Evolutionary conservation across 176 grass and related monocot species (phyloP), one percentile per base, ranked within the genome.

Genomic region (Oryza coarctata): DNA sequence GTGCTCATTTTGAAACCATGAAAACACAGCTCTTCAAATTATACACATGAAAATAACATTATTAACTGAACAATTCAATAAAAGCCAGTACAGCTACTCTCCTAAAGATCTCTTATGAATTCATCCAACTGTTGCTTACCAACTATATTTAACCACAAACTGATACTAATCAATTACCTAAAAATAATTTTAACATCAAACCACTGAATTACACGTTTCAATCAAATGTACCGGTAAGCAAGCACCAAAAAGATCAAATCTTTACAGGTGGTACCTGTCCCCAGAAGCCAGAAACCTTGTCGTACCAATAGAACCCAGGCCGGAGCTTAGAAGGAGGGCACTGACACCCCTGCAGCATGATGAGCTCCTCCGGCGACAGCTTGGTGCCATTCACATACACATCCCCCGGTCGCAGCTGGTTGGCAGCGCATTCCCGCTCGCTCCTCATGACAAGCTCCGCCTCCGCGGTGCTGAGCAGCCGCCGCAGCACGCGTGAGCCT

Each of bases 231-330:
- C 32, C 44, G 27, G 27, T 17, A 81, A 30, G 75, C 72, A 80
- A 28, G 84, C 71, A 52, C 33, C 27, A 1, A 33, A 78, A 79
- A 74, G 60, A 33, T 28, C 12, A 83, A 65, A 7, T 68, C 0
- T 20, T 33, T 29, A 63, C 10, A 43, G 18, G 36, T 52, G 22
- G 75, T 82, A 99, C 96, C 96, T 99, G 95, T 26, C 96, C 96
- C 96, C 96, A 99, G 82, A 91, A 95, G 25, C 96, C 96, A 12
- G 93, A 95, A 33, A 95, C 89, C 79, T 95, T 99, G 67, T 99
- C 96, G 31, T 99, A 99, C 96, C 96, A 99, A 80, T 99, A 99
- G 63, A 86, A 90, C 0, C 96, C 96, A 0, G 90, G 90, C 12
- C 94, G 88, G 27, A 99, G 84, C 87, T 80, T 93, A 0, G 86